phyloP scores from a whole-genome alignment of 2,329 filamentous ascomycete species.

The Thelonectria olida region DNA sequence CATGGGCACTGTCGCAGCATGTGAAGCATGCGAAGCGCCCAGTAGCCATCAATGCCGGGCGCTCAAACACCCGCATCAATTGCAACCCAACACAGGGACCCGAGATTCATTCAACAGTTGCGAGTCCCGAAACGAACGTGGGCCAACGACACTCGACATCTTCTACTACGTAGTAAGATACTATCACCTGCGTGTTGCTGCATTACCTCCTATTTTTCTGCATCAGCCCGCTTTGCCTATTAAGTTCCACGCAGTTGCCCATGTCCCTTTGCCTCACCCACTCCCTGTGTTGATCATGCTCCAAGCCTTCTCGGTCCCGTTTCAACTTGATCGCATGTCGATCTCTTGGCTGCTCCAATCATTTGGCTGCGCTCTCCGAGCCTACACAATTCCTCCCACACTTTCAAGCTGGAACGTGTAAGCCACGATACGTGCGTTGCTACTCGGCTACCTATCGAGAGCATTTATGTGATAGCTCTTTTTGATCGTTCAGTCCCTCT shows the following conservation, averaged over 20 bases:
- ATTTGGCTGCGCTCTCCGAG: conserved; percentile 10
- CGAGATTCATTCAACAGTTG: neutral
- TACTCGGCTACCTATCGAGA: conserved; percentile 6
- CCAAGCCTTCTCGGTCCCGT: conserved; percentile 23
- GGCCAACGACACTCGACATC: neutral
- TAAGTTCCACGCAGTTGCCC: conserved; percentile 29
- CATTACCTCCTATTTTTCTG: neutral
- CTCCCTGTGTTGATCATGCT: conserved; percentile 41
- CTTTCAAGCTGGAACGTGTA: conserved; percentile 13
- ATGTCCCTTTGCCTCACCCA: conserved; percentile 26
- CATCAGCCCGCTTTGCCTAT: conserved; percentile 11
- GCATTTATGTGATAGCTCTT: neutral
- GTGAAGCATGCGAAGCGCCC: neutral
- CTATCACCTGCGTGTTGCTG: conserved; percentile 8
- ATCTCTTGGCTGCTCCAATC: conserved; percentile 34
- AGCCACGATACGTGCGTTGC: conserved; percentile 3
- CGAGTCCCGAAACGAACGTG: neutral
- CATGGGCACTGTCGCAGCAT: conserved; percentile 11
- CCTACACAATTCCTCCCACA: conserved; percentile 6
- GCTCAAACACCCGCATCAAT: conserved; percentile 2
- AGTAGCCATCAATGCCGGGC: conserved; percentile 10
- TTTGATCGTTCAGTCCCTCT: neutral
- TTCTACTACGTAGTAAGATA: neutral
- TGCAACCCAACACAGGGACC: conserved; percentile 21
- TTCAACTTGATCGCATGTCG: conserved; percentile 35